phyloP scores from a whole-genome alignment of 1,139 yeast species.

The Candida pseudoviswanathii region DNA sequence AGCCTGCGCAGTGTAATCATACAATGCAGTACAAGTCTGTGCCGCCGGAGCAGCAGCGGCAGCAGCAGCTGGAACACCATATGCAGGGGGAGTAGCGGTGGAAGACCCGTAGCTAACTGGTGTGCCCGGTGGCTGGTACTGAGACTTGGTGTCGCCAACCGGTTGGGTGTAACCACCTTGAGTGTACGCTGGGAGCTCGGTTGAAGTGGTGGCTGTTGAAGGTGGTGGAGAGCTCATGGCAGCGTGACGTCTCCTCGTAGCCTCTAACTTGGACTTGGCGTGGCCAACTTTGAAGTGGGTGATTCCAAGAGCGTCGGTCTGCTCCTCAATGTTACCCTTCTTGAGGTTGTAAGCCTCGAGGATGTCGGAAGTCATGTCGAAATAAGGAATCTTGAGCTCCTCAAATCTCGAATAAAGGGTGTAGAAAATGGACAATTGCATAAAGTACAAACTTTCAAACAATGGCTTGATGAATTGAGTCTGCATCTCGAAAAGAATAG shows the following conservation, averaged over 20 bases:
- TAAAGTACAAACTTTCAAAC: constrained; percentile 90
- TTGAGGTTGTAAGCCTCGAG: constrained; percentile 75
- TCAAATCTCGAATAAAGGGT: constrained; percentile 89
- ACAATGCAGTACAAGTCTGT: constrained; percentile 72
- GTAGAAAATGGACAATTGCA: constrained; percentile 96
- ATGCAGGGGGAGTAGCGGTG: constrained; percentile 20
- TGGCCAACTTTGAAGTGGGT: constrained; percentile 90
- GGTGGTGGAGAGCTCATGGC: constrained; percentile 35
- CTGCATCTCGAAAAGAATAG: constrained; percentile 82
- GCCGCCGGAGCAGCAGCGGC: constrained; percentile 37
- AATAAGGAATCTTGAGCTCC: constrained; percentile 95
- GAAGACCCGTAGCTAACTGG: constrained; percentile 15
- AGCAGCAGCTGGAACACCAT: constrained; percentile 19
- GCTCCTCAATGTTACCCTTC: constrained; percentile 90
- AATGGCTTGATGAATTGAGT: constrained; percentile 90
- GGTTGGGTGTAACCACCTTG: constrained; percentile 23
- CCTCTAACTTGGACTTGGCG: constrained; percentile 79
- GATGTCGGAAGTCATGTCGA: constrained; percentile 82
- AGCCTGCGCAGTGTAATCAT: constrained; percentile 82
- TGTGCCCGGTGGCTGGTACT: constrained; percentile 7
- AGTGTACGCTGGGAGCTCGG: constrained; percentile 32
- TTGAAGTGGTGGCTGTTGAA: constrained; percentile 29
- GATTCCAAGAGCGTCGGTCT: constrained; percentile 80
- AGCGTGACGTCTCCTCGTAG: constrained; percentile 77
- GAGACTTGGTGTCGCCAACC: constrained; percentile 24